phyloP scores from a whole-genome alignment of 176 grass and related monocot species.

The Elymus sibiricus region DNA sequence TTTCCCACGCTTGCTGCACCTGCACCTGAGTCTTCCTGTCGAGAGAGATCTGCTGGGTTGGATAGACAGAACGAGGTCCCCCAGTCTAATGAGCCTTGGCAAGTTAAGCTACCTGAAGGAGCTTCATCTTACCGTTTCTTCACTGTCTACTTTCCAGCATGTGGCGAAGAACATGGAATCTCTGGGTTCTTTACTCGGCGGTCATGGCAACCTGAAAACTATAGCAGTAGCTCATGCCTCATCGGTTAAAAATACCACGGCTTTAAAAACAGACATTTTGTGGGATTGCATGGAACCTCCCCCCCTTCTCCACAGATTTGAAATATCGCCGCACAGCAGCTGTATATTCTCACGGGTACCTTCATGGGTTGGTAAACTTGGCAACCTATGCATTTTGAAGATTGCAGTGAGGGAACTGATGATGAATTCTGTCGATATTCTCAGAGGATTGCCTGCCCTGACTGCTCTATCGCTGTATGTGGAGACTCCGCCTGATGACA shows the following conservation, averaged over 20 bases:
- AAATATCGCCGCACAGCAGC: not conserved
- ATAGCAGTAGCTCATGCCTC: not conserved
- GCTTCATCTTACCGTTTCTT: not conserved
- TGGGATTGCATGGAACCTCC: not conserved
- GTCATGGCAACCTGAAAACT: not conserved
- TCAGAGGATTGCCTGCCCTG: not conserved
- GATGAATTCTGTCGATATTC: not conserved
- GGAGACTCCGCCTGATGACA: not conserved
- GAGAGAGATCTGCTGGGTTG: not conserved
- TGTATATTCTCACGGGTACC: not conserved
- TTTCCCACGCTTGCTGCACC: not conserved
- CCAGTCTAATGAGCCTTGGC: not conserved
- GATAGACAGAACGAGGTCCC: no score
- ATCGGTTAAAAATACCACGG: fast-evolving
- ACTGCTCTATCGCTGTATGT: not conserved
- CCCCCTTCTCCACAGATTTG: not conserved
- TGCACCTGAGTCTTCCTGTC: not conserved
- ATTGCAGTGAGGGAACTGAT: not conserved
- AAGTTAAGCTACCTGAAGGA: not conserved
- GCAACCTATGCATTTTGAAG: not conserved
- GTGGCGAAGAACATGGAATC: not conserved
- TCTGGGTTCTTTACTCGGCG: not conserved
- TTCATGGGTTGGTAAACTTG: not conserved
- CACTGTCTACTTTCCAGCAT: not conserved
- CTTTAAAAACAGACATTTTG: not conserved